A percentile compares a stretch with the other conserved stretches of the same genome.
These are phyloP conservation scores for Testicularia cyperi DNA, from an alignment of 1,284 basidiomycete genomes.

Conservation along the genomic window DNA sequence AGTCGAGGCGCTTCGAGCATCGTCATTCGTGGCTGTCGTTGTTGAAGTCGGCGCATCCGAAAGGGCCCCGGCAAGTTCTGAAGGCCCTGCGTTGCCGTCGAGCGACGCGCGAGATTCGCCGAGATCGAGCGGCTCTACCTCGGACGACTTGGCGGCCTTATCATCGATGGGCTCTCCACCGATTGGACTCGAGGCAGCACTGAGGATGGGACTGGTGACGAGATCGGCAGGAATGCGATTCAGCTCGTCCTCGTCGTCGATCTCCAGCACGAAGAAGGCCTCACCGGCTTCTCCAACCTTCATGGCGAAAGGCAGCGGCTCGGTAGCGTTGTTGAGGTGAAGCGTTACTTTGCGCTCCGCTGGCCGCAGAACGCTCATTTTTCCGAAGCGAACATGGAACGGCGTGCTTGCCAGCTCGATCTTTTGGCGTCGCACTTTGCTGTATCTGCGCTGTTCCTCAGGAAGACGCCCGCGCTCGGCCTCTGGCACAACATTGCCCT, in stretches of 20 bases:
- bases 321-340: slow-evolving; percentile 54
- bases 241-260: slow-evolving; percentile 67
- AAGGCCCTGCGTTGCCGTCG: too few relatives aligned
- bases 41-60: too few relatives aligned
- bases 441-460: slow-evolving; percentile 25
- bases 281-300: slow-evolving; percentile 98
- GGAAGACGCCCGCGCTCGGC: slow-evolving; percentile 6
- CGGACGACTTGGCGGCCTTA: slow-evolving; percentile 3
- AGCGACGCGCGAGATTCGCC: slow-evolving; percentile 9
- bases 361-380: slow-evolving; percentile 91
- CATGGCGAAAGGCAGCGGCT: slow-evolving; percentile 86
- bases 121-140: slow-evolving; percentile 50
- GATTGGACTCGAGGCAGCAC: slow-evolving; percentile 53
- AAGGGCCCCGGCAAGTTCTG: too few relatives aligned
- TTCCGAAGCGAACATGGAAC: slow-evolving; percentile 97
- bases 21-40: too few relatives aligned
- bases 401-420: slow-evolving; percentile 83
- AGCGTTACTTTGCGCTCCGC: slow-evolving; percentile 79
- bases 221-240: slow-evolving; percentile 84
- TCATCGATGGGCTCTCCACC: neutral
- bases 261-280: slow-evolving; percentile 98
- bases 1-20: too few relatives aligned
- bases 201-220: slow-evolving; percentile 76
- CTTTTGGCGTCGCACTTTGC: slow-evolving; percentile 18
- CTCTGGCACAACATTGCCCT: slow-evolving; percentile 11